Conservation (phyloP, 1,284 basidiomycete species). For the Pulveroboletus sp. region DNA sequence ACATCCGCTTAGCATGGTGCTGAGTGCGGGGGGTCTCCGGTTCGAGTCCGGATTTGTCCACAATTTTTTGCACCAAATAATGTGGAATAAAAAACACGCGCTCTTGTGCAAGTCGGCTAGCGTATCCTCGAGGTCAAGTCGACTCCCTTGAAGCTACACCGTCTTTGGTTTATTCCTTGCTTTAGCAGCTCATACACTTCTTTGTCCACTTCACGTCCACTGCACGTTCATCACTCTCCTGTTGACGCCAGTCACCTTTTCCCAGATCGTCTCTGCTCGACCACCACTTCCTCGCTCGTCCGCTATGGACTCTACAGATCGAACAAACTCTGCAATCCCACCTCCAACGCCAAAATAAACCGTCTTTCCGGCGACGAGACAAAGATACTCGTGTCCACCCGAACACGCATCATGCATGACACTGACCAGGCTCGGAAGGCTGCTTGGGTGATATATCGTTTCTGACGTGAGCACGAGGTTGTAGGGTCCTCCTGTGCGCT, state of each 20-base stretch:
- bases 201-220: constrained; percentile 48
- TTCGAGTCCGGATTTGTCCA: constrained; percentile 45
- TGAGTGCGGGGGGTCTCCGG: constrained; percentile 42
- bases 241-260: constrained; percentile 63
- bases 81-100: too few species aligned
- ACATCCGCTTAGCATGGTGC: constrained; percentile 46
- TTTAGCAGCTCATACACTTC: background rate
- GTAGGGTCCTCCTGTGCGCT: constrained; percentile 42
- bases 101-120: too few species aligned
- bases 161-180: too few species aligned
- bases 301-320: constrained; percentile 45
- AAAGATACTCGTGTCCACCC: constrained; percentile 34
- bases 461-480: constrained; percentile 86
- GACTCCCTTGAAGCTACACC: background rate
- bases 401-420: constrained; percentile 41
- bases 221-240: constrained; percentile 62
- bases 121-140: background rate
- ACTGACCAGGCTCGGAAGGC: constrained; percentile 65
- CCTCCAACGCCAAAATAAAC: constrained; percentile 98
- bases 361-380: constrained; percentile 85
- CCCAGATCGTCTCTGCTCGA: constrained; percentile 51
- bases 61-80: constrained; percentile 9
- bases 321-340: constrained; percentile 75
- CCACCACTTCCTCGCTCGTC: constrained; percentile 9
- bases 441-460: constrained; percentile 84